A percentile compares a stretch with the other conserved stretches of the same genome.
phyloP scores from a whole-genome alignment of 148 eudicot genomes.

The Rhododendron ferrugineum region DNA sequence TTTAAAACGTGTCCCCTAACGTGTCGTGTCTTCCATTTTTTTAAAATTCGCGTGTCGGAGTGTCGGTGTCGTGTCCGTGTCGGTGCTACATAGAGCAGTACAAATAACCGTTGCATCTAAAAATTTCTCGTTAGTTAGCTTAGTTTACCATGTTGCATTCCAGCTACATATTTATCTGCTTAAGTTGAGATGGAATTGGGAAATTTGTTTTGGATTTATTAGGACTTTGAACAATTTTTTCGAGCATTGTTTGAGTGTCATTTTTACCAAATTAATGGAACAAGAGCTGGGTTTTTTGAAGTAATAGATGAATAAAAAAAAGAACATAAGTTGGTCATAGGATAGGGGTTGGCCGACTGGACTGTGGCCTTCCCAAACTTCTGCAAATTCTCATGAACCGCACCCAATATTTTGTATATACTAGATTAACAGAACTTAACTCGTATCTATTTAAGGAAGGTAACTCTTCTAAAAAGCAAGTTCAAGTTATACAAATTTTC shows the following conservation, averaged over 20 bases:
- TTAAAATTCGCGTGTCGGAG: too few relatives aligned
- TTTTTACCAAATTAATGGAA: not conserved
- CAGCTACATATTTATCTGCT: not conserved
- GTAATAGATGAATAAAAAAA: not conserved
- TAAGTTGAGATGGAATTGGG: not conserved
- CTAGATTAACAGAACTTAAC: not conserved
- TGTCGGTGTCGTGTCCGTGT: too few relatives aligned
- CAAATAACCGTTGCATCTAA: not conserved
- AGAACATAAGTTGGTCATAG: not conserved
- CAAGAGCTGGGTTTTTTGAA: not conserved
- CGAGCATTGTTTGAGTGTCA: not conserved
- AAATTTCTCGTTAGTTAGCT: not conserved
- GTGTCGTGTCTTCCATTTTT: too few relatives aligned
- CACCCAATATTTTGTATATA: not conserved
- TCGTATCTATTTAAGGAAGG: not conserved
- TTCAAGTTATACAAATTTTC: not conserved
- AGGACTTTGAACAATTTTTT: not conserved
- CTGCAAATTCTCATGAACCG: not conserved
- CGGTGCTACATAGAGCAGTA: not conserved
- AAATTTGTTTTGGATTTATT: not conserved
- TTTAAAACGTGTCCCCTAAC: too few relatives aligned
- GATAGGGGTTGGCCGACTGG: not conserved
- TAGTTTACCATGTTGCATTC: not conserved
- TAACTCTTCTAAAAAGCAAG: not conserved
- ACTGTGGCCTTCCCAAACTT: not conserved